Evolutionary conservation across 768 basidiomycete genomes (phyloP).

Genomic region (Serendipita vermifera): DNA sequence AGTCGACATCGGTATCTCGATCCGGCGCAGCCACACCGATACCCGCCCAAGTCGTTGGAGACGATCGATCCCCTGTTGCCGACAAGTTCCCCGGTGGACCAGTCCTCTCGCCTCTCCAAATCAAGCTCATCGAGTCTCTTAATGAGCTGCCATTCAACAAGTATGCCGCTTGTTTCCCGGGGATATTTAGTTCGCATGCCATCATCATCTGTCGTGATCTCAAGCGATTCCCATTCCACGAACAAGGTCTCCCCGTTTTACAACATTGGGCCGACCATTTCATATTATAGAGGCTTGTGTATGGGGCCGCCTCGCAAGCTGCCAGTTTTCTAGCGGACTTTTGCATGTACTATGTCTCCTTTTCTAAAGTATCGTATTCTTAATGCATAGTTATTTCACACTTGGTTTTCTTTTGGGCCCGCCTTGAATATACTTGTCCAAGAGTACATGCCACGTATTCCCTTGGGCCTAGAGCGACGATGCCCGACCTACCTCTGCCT

Average conservation of each 20-base stretch:
- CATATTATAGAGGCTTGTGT: too few species aligned
- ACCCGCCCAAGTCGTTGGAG: neutral
- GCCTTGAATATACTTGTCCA: too few species aligned
- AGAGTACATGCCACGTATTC: too few species aligned
- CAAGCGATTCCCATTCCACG: conserved; percentile 43
- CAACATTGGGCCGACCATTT: conserved; percentile 61
- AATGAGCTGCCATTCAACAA: conserved; percentile 65
- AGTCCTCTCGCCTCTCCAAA: conserved; percentile 43
- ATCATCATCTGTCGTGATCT: conserved; percentile 58
- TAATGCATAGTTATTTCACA: too few species aligned
- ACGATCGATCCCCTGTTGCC: conserved; percentile 8
- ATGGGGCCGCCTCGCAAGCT: too few species aligned
- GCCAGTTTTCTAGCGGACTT: too few species aligned
- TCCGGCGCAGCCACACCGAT: neutral
- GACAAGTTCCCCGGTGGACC: conserved; percentile 8
- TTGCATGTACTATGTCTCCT: too few species aligned
- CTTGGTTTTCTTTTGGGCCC: too few species aligned
- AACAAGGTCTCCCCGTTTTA: conserved; percentile 49
- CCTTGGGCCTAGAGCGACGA: too few species aligned
- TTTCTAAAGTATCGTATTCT: too few species aligned
- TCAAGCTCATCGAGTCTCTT: conserved; percentile 41
- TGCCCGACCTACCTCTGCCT: too few species aligned
- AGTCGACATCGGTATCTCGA: neutral
- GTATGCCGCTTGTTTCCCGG: conserved; percentile 49
- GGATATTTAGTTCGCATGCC: conserved; percentile 53